phyloP scores from a whole-genome alignment of 768 basidiomycete genomes.

The Plicaturopsis crispa region DNA sequence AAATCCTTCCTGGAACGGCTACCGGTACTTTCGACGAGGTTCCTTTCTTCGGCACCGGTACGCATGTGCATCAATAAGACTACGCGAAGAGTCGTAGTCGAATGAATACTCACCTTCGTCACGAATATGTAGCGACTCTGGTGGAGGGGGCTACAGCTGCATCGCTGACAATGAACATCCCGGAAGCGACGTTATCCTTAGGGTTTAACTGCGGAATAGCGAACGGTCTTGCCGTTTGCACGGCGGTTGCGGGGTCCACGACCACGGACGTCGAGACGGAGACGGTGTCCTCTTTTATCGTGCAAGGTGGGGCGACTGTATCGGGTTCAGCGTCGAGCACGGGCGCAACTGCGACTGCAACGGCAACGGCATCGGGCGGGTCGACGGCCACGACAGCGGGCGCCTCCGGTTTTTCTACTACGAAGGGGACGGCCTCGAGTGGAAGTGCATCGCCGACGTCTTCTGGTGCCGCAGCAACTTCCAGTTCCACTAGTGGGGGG shows the following conservation, averaged over 20 bases:
- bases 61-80: constrained; percentile 7
- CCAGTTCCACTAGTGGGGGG: no score
- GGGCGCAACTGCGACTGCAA: no score
- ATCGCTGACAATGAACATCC: constrained; percentile 26
- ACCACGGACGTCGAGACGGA: constrained; percentile 14
- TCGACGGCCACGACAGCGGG: no score
- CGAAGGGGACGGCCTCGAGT: no score
- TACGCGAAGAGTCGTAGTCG: no score
- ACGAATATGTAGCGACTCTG: constrained; percentile 37
- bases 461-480: no score
- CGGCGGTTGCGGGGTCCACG: constrained; percentile 7
- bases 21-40: constrained; percentile 23
- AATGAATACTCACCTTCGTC: no score
- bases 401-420: no score
- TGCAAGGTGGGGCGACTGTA: constrained; percentile 17
- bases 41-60: constrained; percentile 33
- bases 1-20: constrained; percentile 24
- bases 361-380: no score
- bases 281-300: constrained; percentile 16
- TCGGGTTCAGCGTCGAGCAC: no score
- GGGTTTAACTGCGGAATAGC: constrained; percentile 19
- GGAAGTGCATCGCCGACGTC: no score
- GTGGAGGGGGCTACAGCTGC: constrained; percentile 33
- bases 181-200: constrained; percentile 5
- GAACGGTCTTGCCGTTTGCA: constrained; percentile 18